Evolutionary conservation across 2,329 filamentous ascomycete genomes (phyloP).

Genomic region (Penicillium sp.): DNA sequence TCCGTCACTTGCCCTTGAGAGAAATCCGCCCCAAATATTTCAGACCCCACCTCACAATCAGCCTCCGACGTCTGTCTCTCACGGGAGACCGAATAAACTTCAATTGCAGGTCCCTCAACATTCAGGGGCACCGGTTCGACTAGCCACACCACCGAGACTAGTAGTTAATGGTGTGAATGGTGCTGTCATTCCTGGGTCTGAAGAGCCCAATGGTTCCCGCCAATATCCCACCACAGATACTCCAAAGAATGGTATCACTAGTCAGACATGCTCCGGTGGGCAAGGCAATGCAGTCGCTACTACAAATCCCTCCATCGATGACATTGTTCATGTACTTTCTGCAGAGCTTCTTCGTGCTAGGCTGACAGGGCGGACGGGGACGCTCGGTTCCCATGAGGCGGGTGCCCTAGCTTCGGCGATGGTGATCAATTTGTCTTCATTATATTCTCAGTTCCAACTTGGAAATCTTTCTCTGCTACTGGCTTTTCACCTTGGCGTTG

Average conservation of each 20-base stretch:
- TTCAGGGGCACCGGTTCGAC: constrained; percentile 33
- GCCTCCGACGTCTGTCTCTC: constrained; percentile 20
- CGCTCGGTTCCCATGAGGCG: constrained; percentile 28
- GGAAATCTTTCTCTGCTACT: constrained; percentile 22
- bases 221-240: neutral
- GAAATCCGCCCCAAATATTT: constrained; percentile 24
- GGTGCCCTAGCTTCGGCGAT: constrained; percentile 25
- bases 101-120: constrained; percentile 39
- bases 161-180: constrained; percentile 33
- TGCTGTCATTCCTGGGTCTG: constrained; percentile 2
- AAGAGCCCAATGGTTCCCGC: neutral
- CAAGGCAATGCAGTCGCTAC: constrained; percentile 7
- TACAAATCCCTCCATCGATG: constrained; percentile 22
- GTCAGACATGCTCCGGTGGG: neutral
- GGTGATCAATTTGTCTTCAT: constrained; percentile 24
- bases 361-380: constrained; percentile 22
- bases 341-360: constrained; percentile 26
- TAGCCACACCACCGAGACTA: constrained; percentile 37
- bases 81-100: constrained; percentile 31
- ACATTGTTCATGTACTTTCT: constrained; percentile 28
- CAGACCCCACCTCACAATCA: constrained; percentile 20
- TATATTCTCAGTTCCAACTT: constrained; percentile 24
- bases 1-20: constrained; percentile 38
- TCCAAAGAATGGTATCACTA: neutral
- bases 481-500: constrained; percentile 32